phyloP scores from a whole-genome alignment of 163 green algal species.

The Chlorella variabilis region DNA sequence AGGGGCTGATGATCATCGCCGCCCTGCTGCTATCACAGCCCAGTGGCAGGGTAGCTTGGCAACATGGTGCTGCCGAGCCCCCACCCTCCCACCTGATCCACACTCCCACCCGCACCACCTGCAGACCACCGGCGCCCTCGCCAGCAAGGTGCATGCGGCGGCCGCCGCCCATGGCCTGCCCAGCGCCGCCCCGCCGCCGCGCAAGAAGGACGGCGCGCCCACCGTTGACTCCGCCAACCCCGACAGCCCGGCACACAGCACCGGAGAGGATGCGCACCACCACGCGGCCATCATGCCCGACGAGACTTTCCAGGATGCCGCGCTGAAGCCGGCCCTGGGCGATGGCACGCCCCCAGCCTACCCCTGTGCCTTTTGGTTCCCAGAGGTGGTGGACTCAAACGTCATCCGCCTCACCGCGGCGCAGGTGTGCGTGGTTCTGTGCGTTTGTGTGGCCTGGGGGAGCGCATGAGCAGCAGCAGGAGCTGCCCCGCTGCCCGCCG shows the following conservation, averaged over 20 bases:
- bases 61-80: too few relatives aligned
- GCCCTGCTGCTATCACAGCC: too few relatives aligned
- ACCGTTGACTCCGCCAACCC: not conserved
- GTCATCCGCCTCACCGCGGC: too few relatives aligned
- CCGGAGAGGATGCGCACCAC: not conserved
- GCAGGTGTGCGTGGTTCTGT: too few relatives aligned
- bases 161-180: not conserved
- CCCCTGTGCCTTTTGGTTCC: slow-evolving; percentile 26
- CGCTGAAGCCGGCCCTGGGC: slow-evolving; percentile 1
- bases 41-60: too few relatives aligned
- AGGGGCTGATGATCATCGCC: too few relatives aligned
- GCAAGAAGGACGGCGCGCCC: not conserved
- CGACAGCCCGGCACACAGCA: not conserved
- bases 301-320: not conserved
- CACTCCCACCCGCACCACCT: not conserved
- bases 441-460: too few relatives aligned
- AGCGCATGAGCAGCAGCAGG: too few relatives aligned
- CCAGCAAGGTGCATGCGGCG: slow-evolving; percentile 12
- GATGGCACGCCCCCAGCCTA: not conserved
- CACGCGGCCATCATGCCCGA: not conserved
- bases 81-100: too few relatives aligned
- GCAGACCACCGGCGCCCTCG: slow-evolving; percentile 1
- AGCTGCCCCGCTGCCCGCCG: too few relatives aligned
- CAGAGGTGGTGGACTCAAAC: too few relatives aligned
- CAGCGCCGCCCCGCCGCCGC: not conserved